Evolutionary conservation across 1,139 yeast genomes (phyloP), one percentile per base, ranked within the genome.

Genomic region (Eremothecium gossypii): DNA sequence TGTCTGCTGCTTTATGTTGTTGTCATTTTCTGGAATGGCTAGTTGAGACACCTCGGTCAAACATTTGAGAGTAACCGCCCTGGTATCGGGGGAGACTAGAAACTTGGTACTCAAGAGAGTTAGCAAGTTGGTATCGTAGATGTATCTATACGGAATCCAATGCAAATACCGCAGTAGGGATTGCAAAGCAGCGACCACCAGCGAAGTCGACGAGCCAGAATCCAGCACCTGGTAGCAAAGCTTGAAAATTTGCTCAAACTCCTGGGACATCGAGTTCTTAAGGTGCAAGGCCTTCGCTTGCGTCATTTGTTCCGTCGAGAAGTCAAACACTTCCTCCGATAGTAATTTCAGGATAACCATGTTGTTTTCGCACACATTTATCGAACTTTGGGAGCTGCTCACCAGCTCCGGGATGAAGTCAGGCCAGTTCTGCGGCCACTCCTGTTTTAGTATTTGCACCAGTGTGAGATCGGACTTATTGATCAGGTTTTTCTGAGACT

Each of bases 401-500:
- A 91, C 93, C 49, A 91, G 76, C 61, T 93, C 98, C 10, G 97
- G 96, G 42, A 91, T 83, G 57, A 93, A 91, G 54, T 83, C 85
- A 17, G 97, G 97, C 99, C 99, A 91, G 60, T 87, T 84, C 53
- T 81, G 87, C 33, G 99, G 99, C 99, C 99, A 91, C 61, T 91
- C 99, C 65, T 93, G 97, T 61, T 91, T 91, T 58, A 91, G 76
- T 41, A 91, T 81, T 58, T 91, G 94, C 32, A 91, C 98, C 58
- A 91, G 71, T 7, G 97, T 91, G 60, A 91, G 73, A 66, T 91
- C 96, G 54, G 91, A 89, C 64, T 93, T 93, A 67, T 84, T 86
- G 56, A 91, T 85, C 58, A 91, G 73, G 14, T 96, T 81, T 58
- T 80, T 79, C 60, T 89, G 89, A 38, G 74, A 67, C 45, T 73